phyloP scores from a whole-genome alignment of 208 protist species.

The Sergeia podlipaevii region DNA sequence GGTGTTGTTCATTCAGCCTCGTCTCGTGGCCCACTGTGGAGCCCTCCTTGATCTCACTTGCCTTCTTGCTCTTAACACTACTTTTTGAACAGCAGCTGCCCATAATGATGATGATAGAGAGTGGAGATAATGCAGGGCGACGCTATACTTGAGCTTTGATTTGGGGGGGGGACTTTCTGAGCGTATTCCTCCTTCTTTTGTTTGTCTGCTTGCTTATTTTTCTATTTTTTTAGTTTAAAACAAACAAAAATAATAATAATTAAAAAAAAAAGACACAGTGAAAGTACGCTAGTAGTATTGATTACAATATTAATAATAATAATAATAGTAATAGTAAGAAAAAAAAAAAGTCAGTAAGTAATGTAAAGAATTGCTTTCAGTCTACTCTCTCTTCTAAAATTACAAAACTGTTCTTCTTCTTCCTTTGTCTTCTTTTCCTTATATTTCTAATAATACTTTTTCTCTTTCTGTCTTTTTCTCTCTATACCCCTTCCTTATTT shows the following conservation, averaged over 20 bases:
- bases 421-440: slow-evolving; percentile 7
- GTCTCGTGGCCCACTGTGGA: not conserved
- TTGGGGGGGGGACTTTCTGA: too few relatives aligned
- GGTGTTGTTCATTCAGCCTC: not conserved
- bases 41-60: slow-evolving; percentile 5
- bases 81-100: slow-evolving; percentile 3
- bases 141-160: not conserved
- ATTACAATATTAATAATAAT: not conserved
- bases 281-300: not conserved
- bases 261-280: not conserved
- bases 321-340: slow-evolving; percentile 6
- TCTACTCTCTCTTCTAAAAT: too few relatives aligned
- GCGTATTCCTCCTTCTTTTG: too few relatives aligned
- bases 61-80: slow-evolving; percentile 13
- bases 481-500: not conserved
- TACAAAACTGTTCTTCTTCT: not conserved
- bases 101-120: not conserved
- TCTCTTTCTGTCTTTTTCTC: slow-evolving; percentile 5
- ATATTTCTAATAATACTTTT: not conserved
- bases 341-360: slow-evolving; percentile 2
- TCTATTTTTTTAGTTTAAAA: not conserved
- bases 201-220: too few relatives aligned
- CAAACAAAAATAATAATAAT: not conserved
- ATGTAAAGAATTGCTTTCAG: too few relatives aligned
- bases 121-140: not conserved